A percentile compares a stretch with the other conserved stretches of the same genome.
phyloP scores from a whole-genome alignment of 768 basidiomycete species.

The Auriscalpium microsporum region DNA sequence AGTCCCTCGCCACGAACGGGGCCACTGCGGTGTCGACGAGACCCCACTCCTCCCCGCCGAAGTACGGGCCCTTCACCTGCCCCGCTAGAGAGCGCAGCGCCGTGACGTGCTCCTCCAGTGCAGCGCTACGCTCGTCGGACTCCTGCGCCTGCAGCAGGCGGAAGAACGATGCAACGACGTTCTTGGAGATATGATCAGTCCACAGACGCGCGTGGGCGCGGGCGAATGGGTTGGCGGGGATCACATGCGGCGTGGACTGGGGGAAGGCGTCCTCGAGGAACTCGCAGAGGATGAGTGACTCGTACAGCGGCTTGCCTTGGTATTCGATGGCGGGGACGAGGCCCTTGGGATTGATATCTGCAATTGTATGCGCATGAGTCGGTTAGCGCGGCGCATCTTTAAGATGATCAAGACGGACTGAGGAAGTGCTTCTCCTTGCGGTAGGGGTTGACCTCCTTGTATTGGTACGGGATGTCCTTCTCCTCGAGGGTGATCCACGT shows the following conservation, averaged over 20 bases:
- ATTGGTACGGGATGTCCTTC: conserved; percentile 57
- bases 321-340: conserved; percentile 56
- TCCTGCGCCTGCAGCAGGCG: conserved; percentile 33
- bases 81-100: conserved; percentile 29
- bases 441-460: conserved; percentile 62
- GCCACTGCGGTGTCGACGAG: conserved; percentile 47
- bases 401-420: conserved; percentile 25
- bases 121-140: conserved; percentile 26
- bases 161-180: conserved; percentile 42
- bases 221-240: conserved; percentile 42
- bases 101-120: conserved; percentile 30
- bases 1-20: conserved; percentile 46
- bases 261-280: conserved; percentile 59
- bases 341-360: conserved; percentile 59
- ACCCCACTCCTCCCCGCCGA: conserved; percentile 44
- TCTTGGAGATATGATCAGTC: conserved; percentile 48
- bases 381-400: conserved; percentile 4
- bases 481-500: conserved; percentile 64
- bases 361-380: conserved; percentile 2
- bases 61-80: conserved; percentile 43
- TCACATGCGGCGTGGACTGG: conserved; percentile 33
- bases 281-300: conserved; percentile 55
- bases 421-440: conserved; percentile 55
- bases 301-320: conserved; percentile 46
- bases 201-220: conserved; percentile 48